Evolutionary conservation across 345 rosid species (phyloP).

Genomic region (Eucalyptus decipiens): DNA sequence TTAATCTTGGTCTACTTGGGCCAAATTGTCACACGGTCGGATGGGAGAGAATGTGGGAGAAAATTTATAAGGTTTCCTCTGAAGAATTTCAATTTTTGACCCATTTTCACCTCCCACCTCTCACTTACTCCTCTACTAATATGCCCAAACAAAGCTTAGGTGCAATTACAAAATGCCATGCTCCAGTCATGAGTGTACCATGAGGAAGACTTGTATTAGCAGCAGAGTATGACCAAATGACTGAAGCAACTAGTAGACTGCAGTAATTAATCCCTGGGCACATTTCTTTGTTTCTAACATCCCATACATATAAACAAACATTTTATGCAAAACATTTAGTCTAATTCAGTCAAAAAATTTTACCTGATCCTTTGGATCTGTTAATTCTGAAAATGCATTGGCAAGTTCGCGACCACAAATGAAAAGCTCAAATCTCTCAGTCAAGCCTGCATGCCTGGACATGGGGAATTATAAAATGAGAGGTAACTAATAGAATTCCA

Average conservation of each 20-base stretch:
- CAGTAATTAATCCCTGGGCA: not conserved
- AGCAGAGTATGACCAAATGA: not conserved
- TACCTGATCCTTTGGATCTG: constrained; percentile 97
- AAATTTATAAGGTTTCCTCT: not conserved
- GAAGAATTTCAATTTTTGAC: not conserved
- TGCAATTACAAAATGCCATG: not conserved
- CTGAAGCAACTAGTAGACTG: not conserved
- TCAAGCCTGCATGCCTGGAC: constrained; percentile 52
- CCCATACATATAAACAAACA: not conserved
- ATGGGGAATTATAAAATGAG: not conserved
- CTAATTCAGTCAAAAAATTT: not conserved
- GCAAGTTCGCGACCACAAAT: constrained; percentile 95
- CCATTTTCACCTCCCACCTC: not conserved
- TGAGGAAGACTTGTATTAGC: not conserved
- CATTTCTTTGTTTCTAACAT: not conserved
- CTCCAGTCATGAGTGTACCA: not conserved
- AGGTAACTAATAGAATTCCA: not conserved
- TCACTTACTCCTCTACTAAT: not conserved
- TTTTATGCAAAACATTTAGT: not conserved
- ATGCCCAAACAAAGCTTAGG: not conserved
- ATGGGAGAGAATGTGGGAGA: not conserved
- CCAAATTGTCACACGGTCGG: not conserved
- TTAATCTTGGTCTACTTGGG: not conserved
- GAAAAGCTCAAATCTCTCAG: constrained; percentile 95
- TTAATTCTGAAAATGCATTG: constrained; percentile 90